These are phyloP conservation scores for Thalassia testudinum DNA, from an alignment of 116 monocot genomes.

Conservation along the genomic window DNA sequence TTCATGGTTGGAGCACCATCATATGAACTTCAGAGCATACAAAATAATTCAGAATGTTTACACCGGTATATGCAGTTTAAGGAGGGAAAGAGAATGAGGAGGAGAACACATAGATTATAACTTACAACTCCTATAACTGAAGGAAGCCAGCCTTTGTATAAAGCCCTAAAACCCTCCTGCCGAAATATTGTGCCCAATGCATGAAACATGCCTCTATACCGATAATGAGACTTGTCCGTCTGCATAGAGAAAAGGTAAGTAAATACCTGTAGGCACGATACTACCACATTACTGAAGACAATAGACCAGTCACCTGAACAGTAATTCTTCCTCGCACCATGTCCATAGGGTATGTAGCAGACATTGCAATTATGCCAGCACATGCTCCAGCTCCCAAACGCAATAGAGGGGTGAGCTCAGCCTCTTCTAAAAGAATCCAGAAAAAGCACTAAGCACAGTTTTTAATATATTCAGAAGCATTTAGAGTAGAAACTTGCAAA, in stretches of 20 bases:
- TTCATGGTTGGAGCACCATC: too few species aligned
- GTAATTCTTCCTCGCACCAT: slow-evolving; percentile 98
- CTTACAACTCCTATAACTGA: slow-evolving; percentile 98
- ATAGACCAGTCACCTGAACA: slow-evolving; percentile 49
- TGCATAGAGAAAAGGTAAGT: slow-evolving; percentile 16
- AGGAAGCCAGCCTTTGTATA: slow-evolving; percentile 99
- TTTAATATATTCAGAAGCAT: too few species aligned
- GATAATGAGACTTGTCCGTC: slow-evolving; percentile 89
- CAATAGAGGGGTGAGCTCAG: slow-evolving; percentile 75
- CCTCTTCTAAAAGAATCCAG: slow-evolving; percentile 54
- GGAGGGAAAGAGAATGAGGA: too few species aligned
- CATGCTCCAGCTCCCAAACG: slow-evolving; percentile 99
- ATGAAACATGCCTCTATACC: slow-evolving; percentile 93
- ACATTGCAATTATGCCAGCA: slow-evolving; percentile 99
- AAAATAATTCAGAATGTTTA: too few species aligned
- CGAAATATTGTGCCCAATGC: slow-evolving; percentile 62
- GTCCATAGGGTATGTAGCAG: slow-evolving; percentile 99
- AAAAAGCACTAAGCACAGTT: neutral
- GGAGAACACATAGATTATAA: too few species aligned
- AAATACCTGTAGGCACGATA: neutral
- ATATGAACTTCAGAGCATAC: too few species aligned
- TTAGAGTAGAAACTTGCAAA: too few species aligned
- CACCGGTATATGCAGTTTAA: too few species aligned
- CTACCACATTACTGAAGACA: neutral
- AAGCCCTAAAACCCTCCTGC: slow-evolving; percentile 77